These are phyloP conservation scores for Lepidopterella palustris DNA, from an alignment of 495 filamentous ascomycete species.

Conservation along the genomic window DNA sequence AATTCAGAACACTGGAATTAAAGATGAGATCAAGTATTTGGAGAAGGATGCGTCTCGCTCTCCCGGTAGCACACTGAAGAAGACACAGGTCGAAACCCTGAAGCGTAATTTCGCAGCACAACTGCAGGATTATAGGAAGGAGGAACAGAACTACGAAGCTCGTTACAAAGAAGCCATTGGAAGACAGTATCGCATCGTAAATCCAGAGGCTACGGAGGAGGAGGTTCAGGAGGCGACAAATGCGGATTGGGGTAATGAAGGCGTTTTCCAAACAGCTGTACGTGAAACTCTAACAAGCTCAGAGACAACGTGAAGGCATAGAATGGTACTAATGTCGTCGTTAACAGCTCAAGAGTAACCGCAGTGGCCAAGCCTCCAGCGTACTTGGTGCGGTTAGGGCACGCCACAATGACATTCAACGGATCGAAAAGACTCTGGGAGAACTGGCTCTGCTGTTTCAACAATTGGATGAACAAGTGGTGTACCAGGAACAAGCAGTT, in stretches of 20 bases:
- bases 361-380: slow-evolving; percentile 54
- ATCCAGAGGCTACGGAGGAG: slow-evolving; percentile 59
- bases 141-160: slow-evolving; percentile 58
- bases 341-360: slow-evolving; percentile 60
- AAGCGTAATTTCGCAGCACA: slow-evolving; percentile 59
- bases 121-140: slow-evolving; percentile 55
- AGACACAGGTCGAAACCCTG: slow-evolving; percentile 54
- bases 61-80: slow-evolving; percentile 50
- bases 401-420: slow-evolving; percentile 68
- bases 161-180: slow-evolving; percentile 64
- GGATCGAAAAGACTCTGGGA: slow-evolving; percentile 59
- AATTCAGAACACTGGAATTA: slow-evolving; percentile 56
- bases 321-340: background rate
- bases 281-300: slow-evolving; percentile 26
- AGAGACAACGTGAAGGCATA: background rate
- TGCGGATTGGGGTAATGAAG: slow-evolving; percentile 65
- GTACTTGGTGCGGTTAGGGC: slow-evolving; percentile 66
- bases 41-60: slow-evolving; percentile 57
- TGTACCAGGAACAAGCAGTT: slow-evolving; percentile 55
- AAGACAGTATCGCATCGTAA: slow-evolving; percentile 69
- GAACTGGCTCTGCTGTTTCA: slow-evolving; percentile 61
- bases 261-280: slow-evolving; percentile 71
- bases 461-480: slow-evolving; percentile 58
- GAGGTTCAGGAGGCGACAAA: slow-evolving; percentile 59
- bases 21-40: slow-evolving; percentile 60